Base-by-base conservation (phyloP, 2,329 filamentous ascomycete species). In the Arthrobotrys entomopaga region DNA sequence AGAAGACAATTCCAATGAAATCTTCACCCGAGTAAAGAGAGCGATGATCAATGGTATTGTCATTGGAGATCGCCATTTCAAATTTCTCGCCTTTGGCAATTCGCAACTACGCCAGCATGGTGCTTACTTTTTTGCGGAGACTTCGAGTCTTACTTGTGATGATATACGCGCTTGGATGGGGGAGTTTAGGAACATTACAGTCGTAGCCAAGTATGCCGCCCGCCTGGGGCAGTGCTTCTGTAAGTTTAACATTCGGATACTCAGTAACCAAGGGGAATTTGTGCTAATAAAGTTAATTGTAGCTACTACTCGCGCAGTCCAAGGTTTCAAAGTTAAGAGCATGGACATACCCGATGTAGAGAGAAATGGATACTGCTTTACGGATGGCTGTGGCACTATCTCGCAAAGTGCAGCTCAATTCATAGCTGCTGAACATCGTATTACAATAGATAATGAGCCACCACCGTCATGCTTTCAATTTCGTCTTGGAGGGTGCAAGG, bases 331-430 rank as follows among this genome's bases (percentile, higher is more conserved):
- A 0, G 86, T 90, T 5, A 83, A 85, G 0, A 80, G 87, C 24
- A 83, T 86, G 11, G 83, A 84, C 3, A 87, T 94, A 34, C 81
- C 85, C 0, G 95, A 98, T 77, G 86, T 98, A 19, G 83, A 88
- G 70, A 85, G 85, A 1, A 88, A 91, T 53, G 86, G 84, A 0
- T 89, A 87, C 79, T 90, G 84, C 73, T 99, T 98, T 80, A 95
- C 91, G 0, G 95, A 99, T 79, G 95, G 95, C 0, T 91, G 98
- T 2, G 95, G 95, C 0, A 96, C 92, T 80, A 92, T 99, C n/a
- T 97, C 94, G 0, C 82, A 82, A 0, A 89, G 91, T 71, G 83
- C 97, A 20, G 91, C 93, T 0, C 83, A 88, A 26, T 87, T 95
- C 82, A 87, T 96, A 50, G 86, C 89, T 7, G 83, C 87, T 13